Evolutionary conservation across 2,329 filamentous ascomycete species (phyloP).

Genomic region (Keithomyces neogunnii): DNA sequence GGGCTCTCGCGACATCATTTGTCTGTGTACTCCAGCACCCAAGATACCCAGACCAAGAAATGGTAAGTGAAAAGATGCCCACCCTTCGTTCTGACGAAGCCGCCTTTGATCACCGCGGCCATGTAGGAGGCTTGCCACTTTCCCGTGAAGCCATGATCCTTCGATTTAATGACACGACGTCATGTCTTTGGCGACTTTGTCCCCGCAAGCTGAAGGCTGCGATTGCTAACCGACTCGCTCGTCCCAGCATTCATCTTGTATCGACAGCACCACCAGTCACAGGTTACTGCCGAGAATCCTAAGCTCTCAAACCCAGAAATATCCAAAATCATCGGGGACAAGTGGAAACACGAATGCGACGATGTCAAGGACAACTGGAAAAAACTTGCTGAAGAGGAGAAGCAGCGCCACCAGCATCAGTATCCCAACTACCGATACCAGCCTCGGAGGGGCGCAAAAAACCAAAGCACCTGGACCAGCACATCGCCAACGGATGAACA

Average conservation of each 20-base stretch:
- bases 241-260: constrained; percentile 89
- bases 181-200: neutral
- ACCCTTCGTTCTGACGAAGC: neutral
- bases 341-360: constrained; percentile 74
- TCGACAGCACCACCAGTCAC: constrained; percentile 82
- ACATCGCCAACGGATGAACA: constrained; percentile 37
- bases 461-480: constrained; percentile 20
- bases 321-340: constrained; percentile 90
- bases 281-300: constrained; percentile 75
- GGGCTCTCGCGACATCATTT: constrained; percentile 36
- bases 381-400: constrained; percentile 83
- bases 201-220: neutral
- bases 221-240: constrained; percentile 15
- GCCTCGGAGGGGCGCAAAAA: constrained; percentile 55
- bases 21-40: constrained; percentile 46
- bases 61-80: constrained; percentile 32
- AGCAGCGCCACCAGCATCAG: constrained; percentile 76
- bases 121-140: neutral
- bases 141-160: neutral
- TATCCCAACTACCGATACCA: constrained; percentile 95
- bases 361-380: constrained; percentile 82
- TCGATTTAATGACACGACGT: neutral
- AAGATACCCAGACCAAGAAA: constrained; percentile 52
- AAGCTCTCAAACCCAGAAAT: constrained; percentile 91
- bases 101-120: neutral